Conservation (phyloP, 225 moss, liverwort and hornwort species). For the Pseudisothecium myosuroides region DNA sequence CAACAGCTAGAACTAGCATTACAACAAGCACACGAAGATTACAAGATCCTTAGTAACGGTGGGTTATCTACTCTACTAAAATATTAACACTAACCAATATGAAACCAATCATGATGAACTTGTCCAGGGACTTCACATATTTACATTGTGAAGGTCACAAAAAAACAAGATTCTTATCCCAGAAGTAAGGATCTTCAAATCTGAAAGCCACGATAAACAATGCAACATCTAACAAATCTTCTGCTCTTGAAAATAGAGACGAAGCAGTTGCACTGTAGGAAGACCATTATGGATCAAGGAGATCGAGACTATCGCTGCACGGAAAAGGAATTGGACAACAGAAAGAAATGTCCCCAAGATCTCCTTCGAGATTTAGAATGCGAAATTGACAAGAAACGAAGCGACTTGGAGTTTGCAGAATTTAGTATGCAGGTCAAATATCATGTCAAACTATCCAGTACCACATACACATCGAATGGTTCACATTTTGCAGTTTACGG, state of each 20-base stretch:
- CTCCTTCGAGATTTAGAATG: conserved; percentile 14
- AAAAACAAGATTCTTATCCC: neutral
- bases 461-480: neutral
- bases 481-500: neutral
- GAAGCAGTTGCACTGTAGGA: conserved; percentile 7
- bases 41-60: conserved; percentile 30
- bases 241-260: neutral
- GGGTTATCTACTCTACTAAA: neutral
- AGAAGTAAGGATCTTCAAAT: neutral
- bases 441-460: neutral
- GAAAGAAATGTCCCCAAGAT: conserved; percentile 8
- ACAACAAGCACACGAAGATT: conserved; percentile 39
- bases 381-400: conserved; percentile 24
- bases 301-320: neutral
- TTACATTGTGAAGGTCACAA: neutral
- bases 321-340: neutral
- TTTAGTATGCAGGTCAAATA: conserved; percentile 21
- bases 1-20: conserved; percentile 26
- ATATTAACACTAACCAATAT: neutral
- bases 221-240: neutral
- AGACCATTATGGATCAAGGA: neutral
- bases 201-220: neutral
- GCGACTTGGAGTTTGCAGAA: conserved; percentile 22
- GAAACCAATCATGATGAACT: neutral
- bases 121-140: neutral